A percentile compares a stretch with the other conserved stretches of the same genome.
Evolutionary conservation across 2,329 filamentous ascomycete species (phyloP).

Genomic region (Fonsecaea nubica): DNA sequence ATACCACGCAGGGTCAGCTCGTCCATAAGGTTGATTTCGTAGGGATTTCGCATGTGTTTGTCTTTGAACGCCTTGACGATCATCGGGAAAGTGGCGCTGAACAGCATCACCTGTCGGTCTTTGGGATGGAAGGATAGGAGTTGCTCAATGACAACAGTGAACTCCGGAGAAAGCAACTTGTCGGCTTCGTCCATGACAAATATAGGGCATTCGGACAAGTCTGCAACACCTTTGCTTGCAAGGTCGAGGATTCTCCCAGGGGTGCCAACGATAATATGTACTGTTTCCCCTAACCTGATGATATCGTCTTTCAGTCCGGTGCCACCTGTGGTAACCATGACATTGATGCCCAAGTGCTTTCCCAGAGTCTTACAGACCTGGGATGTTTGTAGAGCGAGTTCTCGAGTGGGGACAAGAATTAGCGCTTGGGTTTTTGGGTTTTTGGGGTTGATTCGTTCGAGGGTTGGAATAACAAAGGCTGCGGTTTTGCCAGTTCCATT

Average conservation of each 20-base stretch:
- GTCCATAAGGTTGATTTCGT: conserved; percentile 99
- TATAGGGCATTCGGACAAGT: conserved; percentile 93
- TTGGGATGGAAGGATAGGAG: conserved; percentile 93
- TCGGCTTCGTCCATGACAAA: conserved; percentile 99
- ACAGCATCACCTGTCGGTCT: conserved; percentile 98
- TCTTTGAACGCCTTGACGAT: conserved; percentile 98
- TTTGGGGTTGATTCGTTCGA: conserved; percentile 96
- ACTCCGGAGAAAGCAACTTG: conserved; percentile 94
- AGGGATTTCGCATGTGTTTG: conserved; percentile 94
- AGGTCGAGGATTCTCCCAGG: conserved; percentile 95
- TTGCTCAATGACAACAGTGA: conserved; percentile 97
- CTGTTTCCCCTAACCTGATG: conserved; percentile 87
- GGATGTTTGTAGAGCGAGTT: conserved; percentile 96
- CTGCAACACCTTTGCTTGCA: conserved; percentile 93
- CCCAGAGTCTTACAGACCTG: conserved; percentile 99
- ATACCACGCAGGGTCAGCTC: conserved; percentile 97
- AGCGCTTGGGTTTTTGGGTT: conserved; percentile 95
- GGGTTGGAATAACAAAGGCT: conserved; percentile 92
- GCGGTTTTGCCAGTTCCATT: conserved; percentile 99
- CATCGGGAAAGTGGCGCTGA: conserved; percentile 95
- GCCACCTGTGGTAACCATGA: conserved; percentile 98
- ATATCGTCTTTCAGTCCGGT: conserved; percentile 96
- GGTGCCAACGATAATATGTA: conserved; percentile 97
- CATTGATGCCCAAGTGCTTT: conserved; percentile 95
- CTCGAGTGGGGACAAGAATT: conserved; percentile 94